Percentiles rank a stretch among this genome's conserved stretches.
phyloP scores from a whole-genome alignment of 2,329 filamentous ascomycete genomes.

The Cercospora brassicicola region DNA sequence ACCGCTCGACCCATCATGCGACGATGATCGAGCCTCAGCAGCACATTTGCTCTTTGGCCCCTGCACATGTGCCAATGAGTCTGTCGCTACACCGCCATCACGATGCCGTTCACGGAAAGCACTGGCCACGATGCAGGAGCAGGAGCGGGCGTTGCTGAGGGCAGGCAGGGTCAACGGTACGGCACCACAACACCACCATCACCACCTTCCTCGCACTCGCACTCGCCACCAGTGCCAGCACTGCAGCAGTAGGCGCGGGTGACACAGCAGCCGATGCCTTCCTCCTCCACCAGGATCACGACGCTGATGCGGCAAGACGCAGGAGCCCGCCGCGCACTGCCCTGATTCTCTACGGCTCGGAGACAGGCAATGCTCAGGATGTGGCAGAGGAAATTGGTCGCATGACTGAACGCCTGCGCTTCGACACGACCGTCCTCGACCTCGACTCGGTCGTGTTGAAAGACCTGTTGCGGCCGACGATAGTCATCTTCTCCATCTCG shows the following conservation, averaged over 20 bases:
- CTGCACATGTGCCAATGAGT: slow-evolving; percentile 6
- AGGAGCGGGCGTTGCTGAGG: slow-evolving; percentile 12
- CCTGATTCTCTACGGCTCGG: slow-evolving; percentile 86
- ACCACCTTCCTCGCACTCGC: background rate
- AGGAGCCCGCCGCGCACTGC: slow-evolving; percentile 46
- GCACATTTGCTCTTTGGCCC: background rate
- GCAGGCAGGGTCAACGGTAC: slow-evolving; percentile 16
- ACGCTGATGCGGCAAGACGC: slow-evolving; percentile 3
- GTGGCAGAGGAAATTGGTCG: slow-evolving; percentile 80
- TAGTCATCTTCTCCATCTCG: slow-evolving; percentile 79
- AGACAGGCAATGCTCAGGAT: slow-evolving; percentile 93
- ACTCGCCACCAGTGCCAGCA: background rate
- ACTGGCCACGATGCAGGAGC: slow-evolving; percentile 18
- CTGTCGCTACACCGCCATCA: background rate
- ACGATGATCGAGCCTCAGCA: background rate
- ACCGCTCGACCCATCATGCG: slow-evolving; percentile 1
- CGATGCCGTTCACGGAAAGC: slow-evolving; percentile 28
- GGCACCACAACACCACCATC: background rate
- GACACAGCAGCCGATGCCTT: slow-evolving; percentile 1
- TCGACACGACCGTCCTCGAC: slow-evolving; percentile 71
- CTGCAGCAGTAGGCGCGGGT: background rate
- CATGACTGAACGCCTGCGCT: slow-evolving; percentile 73
- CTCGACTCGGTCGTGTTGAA: slow-evolving; percentile 70
- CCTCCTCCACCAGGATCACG: background rate
- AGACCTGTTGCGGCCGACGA: slow-evolving; percentile 47